These are phyloP conservation scores for Torrubiellomyces zombiae DNA, from an alignment of 2,329 filamentous ascomycete genomes.

Conservation along the genomic window DNA sequence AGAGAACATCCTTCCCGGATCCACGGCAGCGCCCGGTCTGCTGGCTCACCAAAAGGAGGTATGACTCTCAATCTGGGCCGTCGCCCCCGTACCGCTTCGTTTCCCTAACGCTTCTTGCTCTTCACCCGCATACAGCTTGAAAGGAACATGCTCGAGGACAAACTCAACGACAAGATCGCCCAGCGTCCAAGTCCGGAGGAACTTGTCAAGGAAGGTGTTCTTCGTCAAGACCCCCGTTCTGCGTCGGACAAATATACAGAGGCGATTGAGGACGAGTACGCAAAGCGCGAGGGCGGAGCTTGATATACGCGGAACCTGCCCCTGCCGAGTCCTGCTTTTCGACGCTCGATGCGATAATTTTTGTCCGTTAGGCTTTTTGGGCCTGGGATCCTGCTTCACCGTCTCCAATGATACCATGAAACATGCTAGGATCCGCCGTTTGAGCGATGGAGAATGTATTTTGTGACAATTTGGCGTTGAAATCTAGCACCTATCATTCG, in stretches of 20 bases:
- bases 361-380: too few relatives aligned
- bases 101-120: background rate
- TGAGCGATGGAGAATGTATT: too few relatives aligned
- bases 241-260: slow-evolving; percentile 40
- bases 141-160: slow-evolving; percentile 76
- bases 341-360: too few relatives aligned
- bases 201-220: slow-evolving; percentile 62
- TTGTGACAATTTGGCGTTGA: too few relatives aligned
- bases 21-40: slow-evolving; percentile 60
- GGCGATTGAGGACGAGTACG: slow-evolving; percentile 47
- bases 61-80: slow-evolving; percentile 9
- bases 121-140: slow-evolving; percentile 36
- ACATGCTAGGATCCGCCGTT: too few relatives aligned
- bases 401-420: too few relatives aligned
- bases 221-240: slow-evolving; percentile 50
- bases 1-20: slow-evolving; percentile 79
- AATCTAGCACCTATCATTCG: too few relatives aligned
- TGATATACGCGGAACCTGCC: slow-evolving; percentile 16
- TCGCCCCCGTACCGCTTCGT: too few relatives aligned
- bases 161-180: slow-evolving; percentile 72
- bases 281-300: slow-evolving; percentile 45
- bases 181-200: slow-evolving; percentile 60
- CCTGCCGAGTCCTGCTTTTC: background rate
- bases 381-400: too few relatives aligned
- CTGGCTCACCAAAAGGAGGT: slow-evolving; percentile 65